Evolutionary conservation across 495 filamentous ascomycete species (phyloP).

Genomic region (Penicillium macrosclerotiorum): DNA sequence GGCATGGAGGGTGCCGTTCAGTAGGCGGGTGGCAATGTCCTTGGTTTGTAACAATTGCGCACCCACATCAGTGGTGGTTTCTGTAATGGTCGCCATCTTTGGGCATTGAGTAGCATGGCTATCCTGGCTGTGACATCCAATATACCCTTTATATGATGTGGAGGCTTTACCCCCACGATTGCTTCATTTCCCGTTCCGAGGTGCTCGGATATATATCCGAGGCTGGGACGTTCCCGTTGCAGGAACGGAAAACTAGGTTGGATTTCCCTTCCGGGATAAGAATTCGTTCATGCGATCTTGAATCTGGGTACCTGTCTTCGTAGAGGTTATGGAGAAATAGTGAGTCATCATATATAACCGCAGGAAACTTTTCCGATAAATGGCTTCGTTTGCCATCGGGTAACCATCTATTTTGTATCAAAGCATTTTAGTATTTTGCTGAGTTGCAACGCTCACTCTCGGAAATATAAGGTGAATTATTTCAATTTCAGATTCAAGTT

Average conservation of each 20-base stretch:
- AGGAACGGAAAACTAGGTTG: constrained; percentile 7
- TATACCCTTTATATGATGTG: constrained; percentile 7
- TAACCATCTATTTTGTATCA: too few species aligned
- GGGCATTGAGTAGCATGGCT: not conserved
- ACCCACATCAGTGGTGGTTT: constrained; percentile 10
- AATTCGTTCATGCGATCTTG: too few species aligned
- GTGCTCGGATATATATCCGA: constrained; percentile 11
- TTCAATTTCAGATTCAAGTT: too few species aligned
- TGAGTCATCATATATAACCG: too few species aligned
- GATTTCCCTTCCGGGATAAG: too few species aligned
- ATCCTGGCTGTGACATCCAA: not conserved
- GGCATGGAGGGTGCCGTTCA: constrained; percentile 27
- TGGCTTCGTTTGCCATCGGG: too few species aligned
- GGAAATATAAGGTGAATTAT: too few species aligned
- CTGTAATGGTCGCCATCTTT: constrained; percentile 18
- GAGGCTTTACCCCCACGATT: not conserved
- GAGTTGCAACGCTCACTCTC: too few species aligned
- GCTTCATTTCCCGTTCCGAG: constrained; percentile 5
- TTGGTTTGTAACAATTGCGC: constrained; percentile 4
- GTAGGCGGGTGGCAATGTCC: constrained; percentile 22
- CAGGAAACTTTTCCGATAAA: too few species aligned
- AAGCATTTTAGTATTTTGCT: too few species aligned
- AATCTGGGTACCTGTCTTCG: too few species aligned
- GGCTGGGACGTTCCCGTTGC: not conserved
- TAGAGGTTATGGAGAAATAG: too few species aligned